These are phyloP conservation scores for Heracleum sosnowskyi DNA, from an alignment of 129 eudicot genomes.

Conservation along the genomic window DNA sequence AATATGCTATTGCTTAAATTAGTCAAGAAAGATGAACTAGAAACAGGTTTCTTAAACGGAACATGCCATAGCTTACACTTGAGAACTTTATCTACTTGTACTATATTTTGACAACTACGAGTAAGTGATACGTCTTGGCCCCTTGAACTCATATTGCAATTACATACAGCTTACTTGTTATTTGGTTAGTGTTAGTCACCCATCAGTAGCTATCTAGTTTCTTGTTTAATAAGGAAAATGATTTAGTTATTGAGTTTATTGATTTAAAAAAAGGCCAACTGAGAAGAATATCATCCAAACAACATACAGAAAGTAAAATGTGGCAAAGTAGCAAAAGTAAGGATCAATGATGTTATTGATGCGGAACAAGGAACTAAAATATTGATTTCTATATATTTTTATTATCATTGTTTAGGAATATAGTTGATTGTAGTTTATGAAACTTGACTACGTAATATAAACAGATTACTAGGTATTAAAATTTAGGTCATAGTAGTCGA, in stretches of 20 bases:
- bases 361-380: too few species aligned
- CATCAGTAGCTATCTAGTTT: neutral
- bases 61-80: neutral
- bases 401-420: too few species aligned
- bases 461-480: too few species aligned
- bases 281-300: neutral
- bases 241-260: neutral
- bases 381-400: too few species aligned
- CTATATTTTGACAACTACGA: too few species aligned
- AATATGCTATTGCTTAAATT: too few species aligned
- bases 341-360: neutral
- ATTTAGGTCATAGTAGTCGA: too few species aligned
- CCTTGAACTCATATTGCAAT: neutral
- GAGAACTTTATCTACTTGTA: too few species aligned
- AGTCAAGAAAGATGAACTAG: neutral
- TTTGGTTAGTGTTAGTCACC: neutral
- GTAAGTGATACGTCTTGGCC: too few species aligned
- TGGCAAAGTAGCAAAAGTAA: neutral
- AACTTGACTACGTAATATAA: too few species aligned
- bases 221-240: neutral
- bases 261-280: neutral
- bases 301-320: neutral
- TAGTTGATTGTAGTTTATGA: too few species aligned
- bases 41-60: neutral
- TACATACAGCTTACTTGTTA: neutral